Evolutionary conservation across 495 filamentous ascomycete genomes (phyloP).

Genomic region (Trichoderma orchidacearum): DNA sequence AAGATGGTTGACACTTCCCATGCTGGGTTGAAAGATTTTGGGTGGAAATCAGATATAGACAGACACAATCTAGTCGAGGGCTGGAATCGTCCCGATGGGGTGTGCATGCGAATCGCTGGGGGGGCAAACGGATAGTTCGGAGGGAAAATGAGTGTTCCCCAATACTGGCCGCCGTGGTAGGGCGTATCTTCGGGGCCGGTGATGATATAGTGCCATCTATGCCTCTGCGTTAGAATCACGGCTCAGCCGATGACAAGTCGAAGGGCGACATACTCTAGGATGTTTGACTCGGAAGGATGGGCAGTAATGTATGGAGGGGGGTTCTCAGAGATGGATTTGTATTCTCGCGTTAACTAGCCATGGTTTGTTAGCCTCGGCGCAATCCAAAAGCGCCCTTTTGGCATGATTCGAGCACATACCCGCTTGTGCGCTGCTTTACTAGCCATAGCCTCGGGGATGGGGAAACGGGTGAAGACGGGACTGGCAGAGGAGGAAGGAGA

Average conservation of each 20-base stretch:
- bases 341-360: conserved; percentile 77
- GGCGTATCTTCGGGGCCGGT: conserved; percentile 91
- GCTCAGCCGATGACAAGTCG: conserved; percentile 2
- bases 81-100: conserved; percentile 88
- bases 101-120: conserved; percentile 97
- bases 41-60: conserved; percentile 93
- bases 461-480: not conserved
- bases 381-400: not conserved
- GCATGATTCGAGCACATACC: conserved; percentile 33
- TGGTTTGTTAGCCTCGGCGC: conserved; percentile 1
- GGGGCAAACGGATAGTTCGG: conserved; percentile 95
- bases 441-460: conserved; percentile 42
- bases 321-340: conserved; percentile 79
- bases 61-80: conserved; percentile 85
- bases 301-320: conserved; percentile 89
- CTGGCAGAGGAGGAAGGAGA: not conserved
- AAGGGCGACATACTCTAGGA: conserved; percentile 58
- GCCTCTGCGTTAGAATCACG: not conserved
- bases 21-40: conserved; percentile 95
- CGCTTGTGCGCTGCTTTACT: conserved; percentile 74
- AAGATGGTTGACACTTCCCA: conserved; percentile 97
- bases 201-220: conserved; percentile 96
- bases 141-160: conserved; percentile 92
- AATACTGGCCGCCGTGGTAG: conserved; percentile 92
- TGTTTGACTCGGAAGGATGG: conserved; percentile 88